Evolutionary conservation across 1,284 basidiomycete genomes (phyloP).

Genomic region (Violaceomyces palustris): DNA sequence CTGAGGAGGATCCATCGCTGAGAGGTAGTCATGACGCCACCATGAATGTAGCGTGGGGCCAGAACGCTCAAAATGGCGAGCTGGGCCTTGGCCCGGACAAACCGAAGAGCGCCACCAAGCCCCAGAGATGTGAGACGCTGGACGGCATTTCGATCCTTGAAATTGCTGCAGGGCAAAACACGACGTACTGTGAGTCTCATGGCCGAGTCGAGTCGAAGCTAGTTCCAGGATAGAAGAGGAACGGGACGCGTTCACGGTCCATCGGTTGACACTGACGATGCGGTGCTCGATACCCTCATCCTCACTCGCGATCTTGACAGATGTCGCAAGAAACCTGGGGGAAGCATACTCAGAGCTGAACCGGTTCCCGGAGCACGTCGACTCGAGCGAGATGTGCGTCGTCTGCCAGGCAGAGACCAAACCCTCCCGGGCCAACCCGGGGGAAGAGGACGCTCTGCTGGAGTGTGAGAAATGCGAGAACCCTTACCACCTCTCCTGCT

Average conservation of each 20-base stretch:
- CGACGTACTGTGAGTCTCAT: constrained; percentile 60
- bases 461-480: constrained; percentile 68
- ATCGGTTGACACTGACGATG: too few species aligned
- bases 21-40: constrained; percentile 59
- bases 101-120: constrained; percentile 82
- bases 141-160: constrained; percentile 70
- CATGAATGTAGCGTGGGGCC: constrained; percentile 81
- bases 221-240: too few species aligned
- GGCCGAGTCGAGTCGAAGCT: too few species aligned
- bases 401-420: constrained; percentile 67
- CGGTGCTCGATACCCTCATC: too few species aligned
- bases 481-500: constrained; percentile 78
- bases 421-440: too few species aligned
- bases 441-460: constrained; percentile 36
- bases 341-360: constrained; percentile 40
- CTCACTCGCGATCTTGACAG: constrained; percentile 55
- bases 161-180: constrained; percentile 77
- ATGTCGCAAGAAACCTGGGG: constrained; percentile 63
- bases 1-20: constrained; percentile 58
- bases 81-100: constrained; percentile 74
- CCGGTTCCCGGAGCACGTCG: constrained; percentile 56
- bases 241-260: too few species aligned
- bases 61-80: constrained; percentile 68
- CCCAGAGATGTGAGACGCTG: constrained; percentile 67
- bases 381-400: constrained; percentile 67